Percentiles rank a stretch among this genome's conserved stretches.
Evolutionary conservation across 164 flowering plant genomes (phyloP).

Genomic region (Aristolochia californica): DNA sequence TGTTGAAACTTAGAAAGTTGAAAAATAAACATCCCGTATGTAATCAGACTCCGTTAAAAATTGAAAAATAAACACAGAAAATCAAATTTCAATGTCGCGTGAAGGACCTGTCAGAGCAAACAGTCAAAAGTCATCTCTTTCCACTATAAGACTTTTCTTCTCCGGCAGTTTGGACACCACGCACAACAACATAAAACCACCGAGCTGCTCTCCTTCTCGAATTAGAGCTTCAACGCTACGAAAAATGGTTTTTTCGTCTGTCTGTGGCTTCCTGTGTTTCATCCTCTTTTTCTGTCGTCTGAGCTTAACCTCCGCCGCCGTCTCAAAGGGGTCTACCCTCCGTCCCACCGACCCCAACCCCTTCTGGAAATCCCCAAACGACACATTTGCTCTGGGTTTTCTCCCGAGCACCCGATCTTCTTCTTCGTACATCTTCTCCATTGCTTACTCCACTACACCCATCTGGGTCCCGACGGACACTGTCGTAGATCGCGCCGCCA

Average conservation of each 20-base stretch:
- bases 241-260: slow-evolving; percentile 1
- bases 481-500: slow-evolving; percentile 17
- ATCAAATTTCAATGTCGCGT: no score
- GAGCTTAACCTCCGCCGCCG: not conserved
- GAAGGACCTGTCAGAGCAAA: no score
- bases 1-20: no score
- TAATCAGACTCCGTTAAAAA: no score
- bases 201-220: not conserved
- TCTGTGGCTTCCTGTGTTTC: not conserved
- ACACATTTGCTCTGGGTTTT: slow-evolving; percentile 25
- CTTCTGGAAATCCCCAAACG: slow-evolving; percentile 25
- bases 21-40: no score
- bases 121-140: no score
- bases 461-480: slow-evolving; percentile 17
- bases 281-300: not conserved
- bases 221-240: not conserved
- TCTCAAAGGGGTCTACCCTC: slow-evolving; percentile 6
- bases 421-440: slow-evolving; percentile 10
- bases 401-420: slow-evolving; percentile 12
- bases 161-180: no score
- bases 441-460: slow-evolving; percentile 12
- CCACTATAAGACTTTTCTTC: no score
- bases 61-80: no score
- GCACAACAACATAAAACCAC: no score
- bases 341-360: not conserved